Percentiles rank a stretch among this genome's conserved stretches.
These are phyloP conservation scores for Euphorbia tirucalli DNA, from an alignment of 345 rosid species.

Conservation along the genomic window DNA sequence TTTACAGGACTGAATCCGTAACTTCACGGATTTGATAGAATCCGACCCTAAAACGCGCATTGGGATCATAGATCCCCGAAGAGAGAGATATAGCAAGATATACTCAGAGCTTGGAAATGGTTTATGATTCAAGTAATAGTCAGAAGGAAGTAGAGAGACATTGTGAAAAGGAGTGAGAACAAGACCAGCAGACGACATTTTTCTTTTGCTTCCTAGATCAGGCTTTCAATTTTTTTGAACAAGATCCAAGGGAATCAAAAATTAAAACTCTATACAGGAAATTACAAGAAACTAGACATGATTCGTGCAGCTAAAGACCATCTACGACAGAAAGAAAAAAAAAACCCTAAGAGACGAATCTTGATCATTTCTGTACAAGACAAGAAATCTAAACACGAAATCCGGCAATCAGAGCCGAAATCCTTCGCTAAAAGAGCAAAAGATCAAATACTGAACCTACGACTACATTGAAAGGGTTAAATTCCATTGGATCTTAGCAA, in stretches of 20 bases:
- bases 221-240: background rate
- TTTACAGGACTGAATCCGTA: constrained; percentile 57
- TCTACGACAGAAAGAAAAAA: constrained; percentile 4
- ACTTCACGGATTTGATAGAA: constrained; percentile 66
- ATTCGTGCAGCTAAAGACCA: background rate
- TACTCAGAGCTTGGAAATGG: constrained; percentile 28
- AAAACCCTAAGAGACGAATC: background rate
- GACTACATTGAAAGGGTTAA: background rate
- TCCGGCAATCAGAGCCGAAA: background rate
- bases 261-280: background rate
- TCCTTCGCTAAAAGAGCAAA: background rate
- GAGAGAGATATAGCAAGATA: constrained; percentile 42
- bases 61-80: constrained; percentile 43
- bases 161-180: constrained; percentile 37
- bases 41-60: constrained; percentile 60
- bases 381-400: constrained; percentile 4
- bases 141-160: constrained; percentile 34
- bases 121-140: constrained; percentile 25
- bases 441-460: background rate
- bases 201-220: background rate
- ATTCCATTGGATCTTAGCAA: background rate
- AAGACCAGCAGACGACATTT: constrained; percentile 60
- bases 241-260: background rate
- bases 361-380: background rate
- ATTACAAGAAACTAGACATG: constrained; percentile 4